phyloP scores from a whole-genome alignment of 495 filamentous ascomycete genomes.

The Aspergillus wentii region DNA sequence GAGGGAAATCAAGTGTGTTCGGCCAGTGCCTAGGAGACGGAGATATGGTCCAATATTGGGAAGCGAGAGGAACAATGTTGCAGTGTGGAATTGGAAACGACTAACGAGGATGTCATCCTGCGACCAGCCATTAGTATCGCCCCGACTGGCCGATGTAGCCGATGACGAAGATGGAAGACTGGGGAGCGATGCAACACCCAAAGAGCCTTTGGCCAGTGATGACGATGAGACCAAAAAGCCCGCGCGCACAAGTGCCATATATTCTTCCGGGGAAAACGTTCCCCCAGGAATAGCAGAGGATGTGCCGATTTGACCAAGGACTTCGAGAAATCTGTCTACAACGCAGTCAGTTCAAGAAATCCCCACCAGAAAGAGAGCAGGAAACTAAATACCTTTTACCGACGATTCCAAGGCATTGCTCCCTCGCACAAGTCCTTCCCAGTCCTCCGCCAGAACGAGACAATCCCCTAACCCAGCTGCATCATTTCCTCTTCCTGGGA shows the following conservation, averaged over 20 bases:
- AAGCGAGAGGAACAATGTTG: slow-evolving; percentile 57
- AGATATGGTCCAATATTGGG: slow-evolving; percentile 72
- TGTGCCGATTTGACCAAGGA: slow-evolving; percentile 51
- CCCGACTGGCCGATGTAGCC: slow-evolving; percentile 53
- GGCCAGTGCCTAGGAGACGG: slow-evolving; percentile 60
- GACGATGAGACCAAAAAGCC: slow-evolving; percentile 66
- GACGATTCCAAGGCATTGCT: slow-evolving; percentile 36
- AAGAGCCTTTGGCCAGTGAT: slow-evolving; percentile 37
- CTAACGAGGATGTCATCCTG: background rate
- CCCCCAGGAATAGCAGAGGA: slow-evolving; percentile 43
- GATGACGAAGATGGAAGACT: slow-evolving; percentile 34
- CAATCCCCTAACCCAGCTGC: slow-evolving; percentile 63
- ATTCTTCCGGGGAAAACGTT: slow-evolving; percentile 46
- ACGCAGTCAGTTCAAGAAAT: slow-evolving; percentile 1
- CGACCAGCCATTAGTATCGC: background rate
- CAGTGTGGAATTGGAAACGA: slow-evolving; percentile 24
- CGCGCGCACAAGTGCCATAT: slow-evolving; percentile 56
- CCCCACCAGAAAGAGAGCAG: background rate
- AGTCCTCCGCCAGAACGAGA: slow-evolving; percentile 58
- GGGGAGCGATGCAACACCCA: slow-evolving; percentile 51
- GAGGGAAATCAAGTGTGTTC: slow-evolving; percentile 60
- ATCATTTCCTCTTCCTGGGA: slow-evolving; percentile 60
- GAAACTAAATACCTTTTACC: slow-evolving; percentile 38
- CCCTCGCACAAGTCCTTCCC: slow-evolving; percentile 51
- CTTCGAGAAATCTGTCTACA: slow-evolving; percentile 48